Conservation (phyloP, 371 early-diverging fungal genomes). For the Mortierella sp. region DNA sequence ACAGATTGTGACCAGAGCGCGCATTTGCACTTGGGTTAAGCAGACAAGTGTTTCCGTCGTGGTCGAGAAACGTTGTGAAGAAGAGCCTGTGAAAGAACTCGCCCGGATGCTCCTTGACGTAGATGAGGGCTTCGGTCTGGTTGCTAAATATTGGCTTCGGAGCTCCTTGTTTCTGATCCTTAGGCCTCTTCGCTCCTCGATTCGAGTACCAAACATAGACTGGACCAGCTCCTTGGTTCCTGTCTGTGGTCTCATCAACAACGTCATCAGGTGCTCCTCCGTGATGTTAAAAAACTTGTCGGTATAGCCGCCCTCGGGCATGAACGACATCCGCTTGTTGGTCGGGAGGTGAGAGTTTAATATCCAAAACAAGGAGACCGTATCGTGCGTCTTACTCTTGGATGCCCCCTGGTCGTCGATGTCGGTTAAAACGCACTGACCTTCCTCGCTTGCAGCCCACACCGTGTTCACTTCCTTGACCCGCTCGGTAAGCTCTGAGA, state of each 20-base stretch:
- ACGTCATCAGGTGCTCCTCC: neutral
- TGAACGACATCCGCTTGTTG: neutral
- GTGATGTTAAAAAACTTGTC: slow-evolving; percentile 1
- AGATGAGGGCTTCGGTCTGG: neutral
- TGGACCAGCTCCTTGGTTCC: no score
- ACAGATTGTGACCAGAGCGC: no score
- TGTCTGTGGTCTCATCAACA: neutral
- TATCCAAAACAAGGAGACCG: neutral
- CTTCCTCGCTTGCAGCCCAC: neutral
- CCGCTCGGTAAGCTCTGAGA: neutral
- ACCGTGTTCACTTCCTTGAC: neutral
- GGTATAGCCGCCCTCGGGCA: neutral
- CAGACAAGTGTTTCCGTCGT: neutral
- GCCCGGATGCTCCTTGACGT: neutral
- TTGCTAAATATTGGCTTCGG: neutral
- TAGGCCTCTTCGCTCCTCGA: no score
- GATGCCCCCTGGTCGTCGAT: neutral
- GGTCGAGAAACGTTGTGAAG: neutral
- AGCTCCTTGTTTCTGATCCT: no score
- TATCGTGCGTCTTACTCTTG: neutral
- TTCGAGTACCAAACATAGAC: no score
- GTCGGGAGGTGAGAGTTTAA: neutral
- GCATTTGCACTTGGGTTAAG: neutral
- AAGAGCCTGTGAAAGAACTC: neutral
- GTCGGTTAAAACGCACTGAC: neutral